A percentile compares a stretch with the other conserved stretches of the same genome.
Conservation (phyloP, 163 green algal species). For the Smithsoniella earleae region DNA sequence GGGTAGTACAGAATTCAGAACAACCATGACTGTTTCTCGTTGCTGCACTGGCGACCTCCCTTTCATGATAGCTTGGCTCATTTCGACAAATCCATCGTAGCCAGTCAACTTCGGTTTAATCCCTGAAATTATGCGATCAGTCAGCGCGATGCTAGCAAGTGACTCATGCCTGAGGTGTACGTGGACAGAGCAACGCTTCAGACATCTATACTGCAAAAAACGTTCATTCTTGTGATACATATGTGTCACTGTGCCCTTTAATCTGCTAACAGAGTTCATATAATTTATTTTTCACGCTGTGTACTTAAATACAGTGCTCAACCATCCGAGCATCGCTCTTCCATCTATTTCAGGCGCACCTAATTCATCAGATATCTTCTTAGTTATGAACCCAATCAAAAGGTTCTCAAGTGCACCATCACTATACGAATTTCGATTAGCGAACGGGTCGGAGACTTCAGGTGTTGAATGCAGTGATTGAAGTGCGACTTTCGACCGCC, state of each 20-base stretch:
- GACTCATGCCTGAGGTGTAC: background rate
- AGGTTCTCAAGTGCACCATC: background rate
- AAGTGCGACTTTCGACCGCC: too few relatives aligned
- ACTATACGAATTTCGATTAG: background rate
- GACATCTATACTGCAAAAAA: background rate
- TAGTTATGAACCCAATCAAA: constrained; percentile 23
- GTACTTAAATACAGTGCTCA: too few relatives aligned
- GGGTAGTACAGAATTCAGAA: constrained; percentile 14
- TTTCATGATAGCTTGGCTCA: constrained; percentile 21
- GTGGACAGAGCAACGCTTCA: background rate
- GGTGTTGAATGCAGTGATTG: background rate
- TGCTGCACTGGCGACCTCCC: constrained; percentile 12
- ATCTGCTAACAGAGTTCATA: background rate
- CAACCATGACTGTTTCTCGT: constrained; percentile 5
- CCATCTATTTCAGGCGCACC: background rate
- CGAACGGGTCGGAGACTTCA: constrained; percentile 20
- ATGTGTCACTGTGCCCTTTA: background rate
- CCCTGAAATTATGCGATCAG: background rate
- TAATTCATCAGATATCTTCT: constrained; percentile 26
- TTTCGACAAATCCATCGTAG: constrained; percentile 30
- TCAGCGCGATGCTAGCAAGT: too few relatives aligned
- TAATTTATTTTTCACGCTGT: background rate
- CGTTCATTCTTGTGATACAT: too few relatives aligned
- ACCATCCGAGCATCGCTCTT: too few relatives aligned
- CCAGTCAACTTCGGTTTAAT: background rate